A percentile compares a stretch with the other conserved stretches of the same genome.
phyloP scores from a whole-genome alignment of 495 filamentous ascomycete species.

The Aspergillus nidulans region DNA sequence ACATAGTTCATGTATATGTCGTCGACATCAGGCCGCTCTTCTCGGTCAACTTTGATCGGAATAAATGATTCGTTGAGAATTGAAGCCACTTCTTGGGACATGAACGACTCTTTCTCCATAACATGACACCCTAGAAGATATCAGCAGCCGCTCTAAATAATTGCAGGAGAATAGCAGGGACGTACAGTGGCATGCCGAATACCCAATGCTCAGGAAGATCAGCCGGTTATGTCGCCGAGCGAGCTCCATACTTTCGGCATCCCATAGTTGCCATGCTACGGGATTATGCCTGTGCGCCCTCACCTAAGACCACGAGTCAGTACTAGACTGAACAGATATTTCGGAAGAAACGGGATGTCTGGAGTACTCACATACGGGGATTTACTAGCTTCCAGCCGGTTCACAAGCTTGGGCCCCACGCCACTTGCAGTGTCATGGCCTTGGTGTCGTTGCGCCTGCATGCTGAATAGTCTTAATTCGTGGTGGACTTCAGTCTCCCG shows the following conservation, averaged over 20 bases:
- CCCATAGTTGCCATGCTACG: conserved; percentile 92
- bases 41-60: conserved; percentile 88
- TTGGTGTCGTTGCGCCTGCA: conserved; percentile 25
- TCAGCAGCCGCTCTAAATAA: conserved; percentile 10
- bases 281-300: conserved; percentile 76
- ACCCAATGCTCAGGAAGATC: conserved; percentile 93
- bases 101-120: conserved; percentile 92
- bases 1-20: conserved; percentile 98
- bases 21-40: conserved; percentile 93
- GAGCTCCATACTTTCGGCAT: conserved; percentile 66
- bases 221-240: conserved; percentile 78
- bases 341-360: not conserved
- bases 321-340: not conserved
- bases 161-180: conserved; percentile 36
- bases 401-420: conserved; percentile 47
- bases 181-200: conserved; percentile 83
- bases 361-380: conserved; percentile 68
- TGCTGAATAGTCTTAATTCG: conserved; percentile 20
- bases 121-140: conserved; percentile 70
- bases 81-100: conserved; percentile 70
- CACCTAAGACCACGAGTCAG: conserved; percentile 46
- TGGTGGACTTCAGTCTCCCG: not conserved
- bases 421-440: conserved; percentile 20
- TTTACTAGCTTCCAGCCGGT: conserved; percentile 67
- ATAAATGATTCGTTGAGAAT: conserved; percentile 86